phyloP scores from a whole-genome alignment of 1,284 basidiomycete genomes.

The Pseudozyma sp. region DNA sequence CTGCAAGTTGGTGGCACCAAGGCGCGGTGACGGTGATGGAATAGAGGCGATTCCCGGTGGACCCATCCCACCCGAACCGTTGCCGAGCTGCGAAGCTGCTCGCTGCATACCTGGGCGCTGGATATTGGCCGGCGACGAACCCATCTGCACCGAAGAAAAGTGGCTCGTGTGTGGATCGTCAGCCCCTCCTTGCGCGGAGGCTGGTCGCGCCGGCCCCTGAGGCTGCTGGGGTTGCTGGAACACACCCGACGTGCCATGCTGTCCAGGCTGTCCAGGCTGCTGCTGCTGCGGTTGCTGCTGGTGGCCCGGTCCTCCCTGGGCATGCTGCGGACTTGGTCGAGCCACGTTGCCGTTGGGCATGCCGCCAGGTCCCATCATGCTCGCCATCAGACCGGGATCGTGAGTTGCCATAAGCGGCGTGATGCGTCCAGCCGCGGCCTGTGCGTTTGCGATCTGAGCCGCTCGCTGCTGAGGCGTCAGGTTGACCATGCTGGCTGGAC shows the following conservation, averaged over 20 bases:
- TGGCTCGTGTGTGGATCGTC: slow-evolving; percentile 39
- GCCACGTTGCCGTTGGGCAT: slow-evolving; percentile 39
- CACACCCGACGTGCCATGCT: slow-evolving; percentile 18
- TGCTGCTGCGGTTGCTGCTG: slow-evolving; percentile 45
- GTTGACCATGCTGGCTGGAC: slow-evolving; percentile 43
- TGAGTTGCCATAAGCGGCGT: slow-evolving; percentile 61
- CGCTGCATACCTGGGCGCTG: slow-evolving; percentile 50
- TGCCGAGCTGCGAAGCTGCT: slow-evolving; percentile 31
- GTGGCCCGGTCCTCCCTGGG: slow-evolving; percentile 39
- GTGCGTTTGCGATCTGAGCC: slow-evolving; percentile 49
- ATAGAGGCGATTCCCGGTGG: slow-evolving; percentile 49
- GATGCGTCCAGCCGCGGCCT: slow-evolving; percentile 47
- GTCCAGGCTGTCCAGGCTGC: slow-evolving; percentile 30
- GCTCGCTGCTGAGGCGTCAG: slow-evolving; percentile 52
- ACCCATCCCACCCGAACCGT: slow-evolving; percentile 52
- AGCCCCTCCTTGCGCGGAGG: slow-evolving; percentile 34
- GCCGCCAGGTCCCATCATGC: slow-evolving; percentile 54
- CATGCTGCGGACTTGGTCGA: slow-evolving; percentile 33
- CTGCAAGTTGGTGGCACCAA: slow-evolving; percentile 26
- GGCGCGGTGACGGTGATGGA: slow-evolving; percentile 50
- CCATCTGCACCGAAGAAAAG: slow-evolving; percentile 42
- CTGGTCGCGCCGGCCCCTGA: slow-evolving; percentile 28
- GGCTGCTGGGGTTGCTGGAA: slow-evolving; percentile 40
- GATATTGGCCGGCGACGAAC: slow-evolving; percentile 48
- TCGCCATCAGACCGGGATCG: slow-evolving; percentile 59